Conservation (phyloP, 2,329 filamentous ascomycete species). For the Cladorrhinum sp. region DNA sequence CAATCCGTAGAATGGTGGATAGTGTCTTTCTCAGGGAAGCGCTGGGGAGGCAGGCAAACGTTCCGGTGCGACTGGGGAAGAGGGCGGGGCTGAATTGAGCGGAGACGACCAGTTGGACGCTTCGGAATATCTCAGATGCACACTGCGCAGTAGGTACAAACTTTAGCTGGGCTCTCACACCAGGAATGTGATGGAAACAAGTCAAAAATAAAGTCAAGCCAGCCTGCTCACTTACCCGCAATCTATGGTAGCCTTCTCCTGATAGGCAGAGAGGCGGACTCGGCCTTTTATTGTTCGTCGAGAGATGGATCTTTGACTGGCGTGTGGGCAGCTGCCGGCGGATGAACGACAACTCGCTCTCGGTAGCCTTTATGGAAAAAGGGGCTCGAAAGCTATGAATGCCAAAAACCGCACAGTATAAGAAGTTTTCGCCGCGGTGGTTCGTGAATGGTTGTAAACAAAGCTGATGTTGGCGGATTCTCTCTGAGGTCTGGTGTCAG, state of each 20-base stretch:
- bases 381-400: not conserved
- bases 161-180: not conserved
- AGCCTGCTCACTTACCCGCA: not conserved
- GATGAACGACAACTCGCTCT: not conserved
- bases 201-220: not conserved
- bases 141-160: not conserved
- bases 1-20: not conserved
- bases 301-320: not conserved
- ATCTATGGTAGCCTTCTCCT: not conserved
- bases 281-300: not conserved
- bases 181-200: not conserved
- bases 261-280: not conserved
- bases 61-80: not conserved
- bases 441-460: not conserved
- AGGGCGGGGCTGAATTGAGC: not conserved
- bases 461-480: not conserved
- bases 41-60: not conserved
- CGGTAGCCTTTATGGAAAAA: not conserved
- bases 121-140: not conserved
- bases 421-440: too few relatives aligned
- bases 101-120: not conserved
- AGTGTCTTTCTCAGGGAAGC: not conserved
- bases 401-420: not conserved
- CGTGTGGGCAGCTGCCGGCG: not conserved
- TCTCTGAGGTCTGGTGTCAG: not conserved